Evolutionary conservation across 2,329 filamentous ascomycete genomes (phyloP), one percentile per base, ranked within the genome.

Genomic region (Beauveria pseudobassiana): DNA sequence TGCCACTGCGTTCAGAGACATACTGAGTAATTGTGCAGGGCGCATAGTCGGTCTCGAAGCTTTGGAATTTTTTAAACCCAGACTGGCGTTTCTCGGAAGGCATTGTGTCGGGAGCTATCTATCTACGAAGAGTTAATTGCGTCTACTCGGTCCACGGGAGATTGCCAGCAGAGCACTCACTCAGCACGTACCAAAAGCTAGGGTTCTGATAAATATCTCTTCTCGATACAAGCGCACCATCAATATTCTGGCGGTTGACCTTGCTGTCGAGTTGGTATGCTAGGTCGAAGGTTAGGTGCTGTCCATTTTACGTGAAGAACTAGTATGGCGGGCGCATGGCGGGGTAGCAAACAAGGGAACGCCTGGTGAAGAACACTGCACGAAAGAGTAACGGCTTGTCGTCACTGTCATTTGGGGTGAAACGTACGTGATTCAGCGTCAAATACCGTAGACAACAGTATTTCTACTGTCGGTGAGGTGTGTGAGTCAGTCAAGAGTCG

Each of bases 1-100:
- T 95, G 58, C 95, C 95, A 65, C 93, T 99, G 65, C 91, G 84
- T 68, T 91, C 86, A 6, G 95, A 99, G 71, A 96, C 91, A 89
- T 99, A 99, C 73, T 97, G 93, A 24, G 91, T 93, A 74, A 99
- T 89, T 61, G 83, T 86, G 65, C 89, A 89, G 12, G 93, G 90
- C 14, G 93, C 91, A 78, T 97, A 99, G 72, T 97, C 90, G 8
- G 90, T 88, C 67, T 89, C 83, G 77, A 99, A 96, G 70, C 84
- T 87, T 72, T 96, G 91, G 54, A 96, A 80, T 69, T 87, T 89
- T 73, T 87, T 90, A 77, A 98, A 98, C 70, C 87, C 84, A 52
- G 80, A 76, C 62, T 76, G 76, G 58, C 78, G 72, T 57, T 72
- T 70, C 67, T 78, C 72, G 43, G 82, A 76, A 61, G 83, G 76